Base-by-base conservation (phyloP, 2,329 filamentous ascomycete genomes). In the Dactylellina leptospora region DNA sequence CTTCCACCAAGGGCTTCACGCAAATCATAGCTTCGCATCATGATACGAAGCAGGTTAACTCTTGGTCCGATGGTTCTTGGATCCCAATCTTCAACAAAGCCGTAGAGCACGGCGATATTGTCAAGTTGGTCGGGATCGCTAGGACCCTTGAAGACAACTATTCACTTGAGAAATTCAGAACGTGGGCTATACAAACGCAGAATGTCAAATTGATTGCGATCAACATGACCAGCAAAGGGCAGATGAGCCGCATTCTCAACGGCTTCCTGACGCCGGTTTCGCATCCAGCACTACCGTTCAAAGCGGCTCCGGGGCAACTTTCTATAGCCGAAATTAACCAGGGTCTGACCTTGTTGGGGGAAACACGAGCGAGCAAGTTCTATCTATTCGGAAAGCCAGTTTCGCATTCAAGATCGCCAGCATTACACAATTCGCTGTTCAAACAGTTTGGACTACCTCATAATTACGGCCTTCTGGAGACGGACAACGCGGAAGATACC, bases 21-120 rank as follows among this genome's bases (percentile, higher is more conserved):
- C 89, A 88, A 73, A 90, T 99, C 78, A 96, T 99, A 76, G 92
- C 93, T 6, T 99, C 95, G 0, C 93, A 99, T 79, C 95, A 99
- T 79, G 95, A 99, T 78, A 91, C 92, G 0, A 82, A 85, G 62
- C 89, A 89, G 6, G 83, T 84, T 20, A 83, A 97, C 16, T 93
- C 91, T 1, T 99, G 95, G 95, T 88, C 84, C 74, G 93, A 96
- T 76, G 92, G 91, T n/a, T 91, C 91, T 0, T 99, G 95, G 93
- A 88, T 95, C 63, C 85, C 88, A 25, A 89, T 88, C 80, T 97
- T 96, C 83, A 97, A 97, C 80, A 88, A 87, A 77, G 93, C 93
- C 13, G 82, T 97, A 11, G 90, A 96, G 78, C 91, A 91, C 77
- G 95, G 93, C 50, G 92, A 97, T 78, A 84, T 97, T 66, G 92